Conservation (phyloP, 1,284 basidiomycete species). For the Papiliotrema fonsecae region DNA sequence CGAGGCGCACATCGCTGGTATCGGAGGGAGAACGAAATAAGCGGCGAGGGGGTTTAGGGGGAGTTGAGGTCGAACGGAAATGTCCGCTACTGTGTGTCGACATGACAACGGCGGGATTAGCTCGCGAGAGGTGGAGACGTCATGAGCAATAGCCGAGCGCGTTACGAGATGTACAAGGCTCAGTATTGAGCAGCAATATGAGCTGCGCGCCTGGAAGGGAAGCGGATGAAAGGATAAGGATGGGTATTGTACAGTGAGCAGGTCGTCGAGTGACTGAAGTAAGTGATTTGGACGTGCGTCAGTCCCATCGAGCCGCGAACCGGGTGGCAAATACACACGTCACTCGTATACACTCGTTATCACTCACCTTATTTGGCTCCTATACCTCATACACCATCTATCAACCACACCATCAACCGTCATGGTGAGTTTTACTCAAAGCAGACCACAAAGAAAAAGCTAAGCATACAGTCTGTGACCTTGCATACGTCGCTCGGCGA, state of each 20-base stretch:
- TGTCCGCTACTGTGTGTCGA: background rate
- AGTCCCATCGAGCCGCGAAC: too few relatives aligned
- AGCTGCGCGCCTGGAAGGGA: too few relatives aligned
- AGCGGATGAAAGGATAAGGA: too few relatives aligned
- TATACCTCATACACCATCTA: too few relatives aligned
- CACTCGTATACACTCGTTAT: background rate
- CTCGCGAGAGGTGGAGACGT: background rate
- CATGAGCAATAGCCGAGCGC: too few relatives aligned
- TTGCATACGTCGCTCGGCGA: background rate
- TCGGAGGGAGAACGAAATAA: constrained; percentile 18
- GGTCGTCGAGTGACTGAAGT: too few relatives aligned
- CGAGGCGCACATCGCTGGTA: constrained; percentile 7
- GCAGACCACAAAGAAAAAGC: background rate
- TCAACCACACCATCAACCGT: background rate
- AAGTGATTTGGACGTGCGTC: too few relatives aligned
- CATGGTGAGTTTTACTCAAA: constrained; percentile 5
- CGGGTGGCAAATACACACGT: background rate
- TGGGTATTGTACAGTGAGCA: too few relatives aligned
- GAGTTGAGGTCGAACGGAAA: background rate
- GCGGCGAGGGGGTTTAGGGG: constrained; percentile 9
- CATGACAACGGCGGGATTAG: background rate
- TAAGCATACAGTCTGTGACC: constrained; percentile 1
- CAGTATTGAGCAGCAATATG: too few relatives aligned
- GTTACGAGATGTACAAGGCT: too few relatives aligned
- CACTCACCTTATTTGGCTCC: background rate